Evolutionary conservation across 306 rosid genomes (phyloP).

Genomic region (Quercus ilex): DNA sequence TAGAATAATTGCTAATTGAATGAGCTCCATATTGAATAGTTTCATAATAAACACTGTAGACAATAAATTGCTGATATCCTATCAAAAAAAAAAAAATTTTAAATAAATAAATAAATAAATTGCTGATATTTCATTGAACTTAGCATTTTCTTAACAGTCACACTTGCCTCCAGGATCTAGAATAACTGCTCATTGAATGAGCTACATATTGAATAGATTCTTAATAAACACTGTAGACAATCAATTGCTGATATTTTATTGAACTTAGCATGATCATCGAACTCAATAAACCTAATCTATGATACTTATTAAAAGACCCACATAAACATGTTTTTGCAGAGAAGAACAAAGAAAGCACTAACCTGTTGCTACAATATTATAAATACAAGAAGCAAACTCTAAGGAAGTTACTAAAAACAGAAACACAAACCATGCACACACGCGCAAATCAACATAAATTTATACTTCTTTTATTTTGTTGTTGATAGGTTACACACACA

Average conservation of each 20-base stretch:
- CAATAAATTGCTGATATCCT: not conserved
- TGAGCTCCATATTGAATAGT: conserved; percentile 38
- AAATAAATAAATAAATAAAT: not conserved
- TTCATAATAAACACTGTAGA: not conserved
- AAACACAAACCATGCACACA: too few species aligned
- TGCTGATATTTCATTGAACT: not conserved
- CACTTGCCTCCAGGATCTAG: conserved; percentile 75
- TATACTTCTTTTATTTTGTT: too few species aligned
- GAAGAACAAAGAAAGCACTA: too few species aligned
- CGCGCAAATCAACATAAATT: too few species aligned
- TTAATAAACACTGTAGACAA: not conserved
- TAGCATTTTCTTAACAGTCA: not conserved
- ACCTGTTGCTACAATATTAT: too few species aligned
- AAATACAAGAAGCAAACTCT: too few species aligned
- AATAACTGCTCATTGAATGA: conserved; percentile 52
- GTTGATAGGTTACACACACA: too few species aligned
- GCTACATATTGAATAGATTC: conserved; percentile 29
- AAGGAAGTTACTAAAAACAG: too few species aligned
- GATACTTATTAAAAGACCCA: too few species aligned
- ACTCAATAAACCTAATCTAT: too few species aligned
- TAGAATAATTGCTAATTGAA: conserved; percentile 51
- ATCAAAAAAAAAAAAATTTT: too few species aligned
- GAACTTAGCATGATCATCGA: not conserved
- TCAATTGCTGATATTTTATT: not conserved
- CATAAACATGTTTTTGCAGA: too few species aligned